These are phyloP conservation scores for Toxicodendron radicans DNA, from an alignment of 345 rosid species.

Conservation along the genomic window DNA sequence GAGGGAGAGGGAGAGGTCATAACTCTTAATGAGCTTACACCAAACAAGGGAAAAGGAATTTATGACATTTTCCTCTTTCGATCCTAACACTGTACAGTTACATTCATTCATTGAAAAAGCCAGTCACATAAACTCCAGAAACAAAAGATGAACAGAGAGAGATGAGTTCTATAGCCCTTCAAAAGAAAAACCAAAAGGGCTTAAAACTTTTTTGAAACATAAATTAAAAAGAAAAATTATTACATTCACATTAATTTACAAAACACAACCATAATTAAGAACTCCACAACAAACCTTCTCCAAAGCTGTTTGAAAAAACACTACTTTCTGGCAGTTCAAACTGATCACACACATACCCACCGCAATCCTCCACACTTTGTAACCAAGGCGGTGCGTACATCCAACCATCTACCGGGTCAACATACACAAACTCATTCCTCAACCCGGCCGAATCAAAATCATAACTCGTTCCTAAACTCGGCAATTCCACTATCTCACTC, in stretches of 20 bases:
- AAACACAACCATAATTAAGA: conserved; percentile 6
- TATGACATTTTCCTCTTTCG: conserved; percentile 15
- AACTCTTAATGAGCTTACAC: conserved; percentile 6
- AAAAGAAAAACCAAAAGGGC: conserved; percentile 28
- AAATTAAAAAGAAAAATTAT: neutral
- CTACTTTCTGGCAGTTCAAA: conserved; percentile 11
- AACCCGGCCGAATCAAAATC: conserved; percentile 29
- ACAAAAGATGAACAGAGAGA: neutral
- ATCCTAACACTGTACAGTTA: conserved; percentile 20
- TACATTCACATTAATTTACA: conserved; percentile 4
- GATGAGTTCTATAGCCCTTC: conserved; percentile 20
- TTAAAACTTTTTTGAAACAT: neutral
- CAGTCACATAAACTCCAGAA: neutral
- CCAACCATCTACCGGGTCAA: conserved; percentile 49
- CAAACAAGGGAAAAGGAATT: conserved; percentile 12
- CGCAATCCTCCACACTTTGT: conserved; percentile 37
- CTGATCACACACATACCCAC: conserved; percentile 12
- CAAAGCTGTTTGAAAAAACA: conserved; percentile 20
- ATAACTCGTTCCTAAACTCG: conserved; percentile 55
- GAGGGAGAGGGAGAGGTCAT: neutral
- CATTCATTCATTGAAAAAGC: conserved; percentile 14
- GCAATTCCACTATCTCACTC: conserved; percentile 77
- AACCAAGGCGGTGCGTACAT: conserved; percentile 47
- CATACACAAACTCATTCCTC: conserved; percentile 47
- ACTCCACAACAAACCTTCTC: conserved; percentile 35